Evolutionary conservation across 306 rosid species (phyloP).

Genomic region (Prunus campanulata): DNA sequence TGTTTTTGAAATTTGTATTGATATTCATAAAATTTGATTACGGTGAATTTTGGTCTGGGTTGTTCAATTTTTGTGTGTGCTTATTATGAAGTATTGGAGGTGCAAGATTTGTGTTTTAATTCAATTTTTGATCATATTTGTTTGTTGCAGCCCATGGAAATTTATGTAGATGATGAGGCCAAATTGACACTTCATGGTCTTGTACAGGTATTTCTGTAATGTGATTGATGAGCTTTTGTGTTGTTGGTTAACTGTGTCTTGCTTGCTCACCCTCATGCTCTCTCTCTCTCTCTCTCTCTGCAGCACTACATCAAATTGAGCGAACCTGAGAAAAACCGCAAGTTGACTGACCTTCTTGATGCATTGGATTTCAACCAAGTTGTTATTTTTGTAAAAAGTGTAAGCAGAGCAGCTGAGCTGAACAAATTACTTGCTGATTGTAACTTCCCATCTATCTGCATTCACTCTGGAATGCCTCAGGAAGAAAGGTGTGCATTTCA

Average conservation of each 20-base stretch:
- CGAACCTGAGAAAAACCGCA: conserved; percentile 71
- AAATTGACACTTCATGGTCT: conserved; percentile 82
- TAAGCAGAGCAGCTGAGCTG: conserved; percentile 66
- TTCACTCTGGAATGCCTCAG: conserved; percentile 82
- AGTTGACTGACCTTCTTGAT: conserved; percentile 76
- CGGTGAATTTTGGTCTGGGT: neutral
- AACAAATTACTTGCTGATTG: conserved; percentile 72
- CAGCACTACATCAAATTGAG: conserved; percentile 71
- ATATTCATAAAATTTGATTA: neutral
- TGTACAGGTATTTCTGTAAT: conserved; percentile 44
- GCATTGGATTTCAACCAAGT: conserved; percentile 80
- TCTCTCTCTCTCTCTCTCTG: neutral
- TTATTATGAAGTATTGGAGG: neutral
- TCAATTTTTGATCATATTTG: neutral
- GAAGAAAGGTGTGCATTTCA: conserved; percentile 59
- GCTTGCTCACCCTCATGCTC: neutral
- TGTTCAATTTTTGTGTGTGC: neutral
- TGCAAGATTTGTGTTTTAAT: conserved; percentile 3
- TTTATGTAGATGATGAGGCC: conserved; percentile 79
- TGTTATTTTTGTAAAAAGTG: conserved; percentile 76
- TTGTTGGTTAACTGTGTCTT: conserved; percentile 11
- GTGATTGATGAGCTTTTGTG: neutral
- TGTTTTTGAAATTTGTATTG: neutral
- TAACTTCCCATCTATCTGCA: conserved; percentile 73
- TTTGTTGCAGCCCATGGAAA: conserved; percentile 70